These are phyloP conservation scores for Pyrenochaeta sp. DNA, from an alignment of 2,329 filamentous ascomycete species.

Conservation along the genomic window DNA sequence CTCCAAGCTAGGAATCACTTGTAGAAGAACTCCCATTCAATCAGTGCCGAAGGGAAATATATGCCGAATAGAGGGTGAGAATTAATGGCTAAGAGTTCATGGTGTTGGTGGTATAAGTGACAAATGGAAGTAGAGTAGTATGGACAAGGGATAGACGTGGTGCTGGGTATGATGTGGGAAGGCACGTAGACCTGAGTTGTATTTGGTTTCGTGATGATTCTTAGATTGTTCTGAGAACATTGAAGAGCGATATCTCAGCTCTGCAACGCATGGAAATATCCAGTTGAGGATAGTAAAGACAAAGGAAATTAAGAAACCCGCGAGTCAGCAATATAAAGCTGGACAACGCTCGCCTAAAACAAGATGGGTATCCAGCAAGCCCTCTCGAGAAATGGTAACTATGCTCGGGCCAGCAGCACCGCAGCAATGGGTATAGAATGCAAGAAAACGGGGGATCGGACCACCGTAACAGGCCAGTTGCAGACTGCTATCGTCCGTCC, in stretches of 20 bases:
- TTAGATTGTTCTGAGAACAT: slow-evolving; percentile 41
- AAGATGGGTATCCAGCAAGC: slow-evolving; percentile 40
- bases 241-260: slow-evolving; percentile 41
- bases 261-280: slow-evolving; percentile 40
- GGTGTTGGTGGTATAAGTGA: slow-evolving; percentile 27
- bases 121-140: slow-evolving; percentile 26
- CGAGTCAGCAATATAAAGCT: slow-evolving; percentile 39
- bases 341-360: slow-evolving; percentile 34
- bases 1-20: slow-evolving; percentile 9
- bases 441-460: slow-evolving; percentile 35
- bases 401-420: slow-evolving; percentile 28
- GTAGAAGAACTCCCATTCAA: slow-evolving; percentile 7
- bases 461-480: slow-evolving; percentile 24
- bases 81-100: slow-evolving; percentile 18
- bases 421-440: slow-evolving; percentile 43
- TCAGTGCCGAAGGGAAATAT: slow-evolving; percentile 12
- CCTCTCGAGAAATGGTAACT: slow-evolving; percentile 36
- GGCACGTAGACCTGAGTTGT: slow-evolving; percentile 43
- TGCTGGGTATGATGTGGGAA: slow-evolving; percentile 30
- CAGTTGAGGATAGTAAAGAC: slow-evolving; percentile 44
- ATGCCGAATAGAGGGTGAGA: slow-evolving; percentile 9
- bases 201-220: slow-evolving; percentile 45
- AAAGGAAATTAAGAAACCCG: slow-evolving; percentile 47
- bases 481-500: slow-evolving; percentile 30
- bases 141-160: slow-evolving; percentile 27